These are phyloP conservation scores for Kluyveromyces dobzhanskii DNA, from an alignment of 805 yeast genomes.

Conservation along the genomic window DNA sequence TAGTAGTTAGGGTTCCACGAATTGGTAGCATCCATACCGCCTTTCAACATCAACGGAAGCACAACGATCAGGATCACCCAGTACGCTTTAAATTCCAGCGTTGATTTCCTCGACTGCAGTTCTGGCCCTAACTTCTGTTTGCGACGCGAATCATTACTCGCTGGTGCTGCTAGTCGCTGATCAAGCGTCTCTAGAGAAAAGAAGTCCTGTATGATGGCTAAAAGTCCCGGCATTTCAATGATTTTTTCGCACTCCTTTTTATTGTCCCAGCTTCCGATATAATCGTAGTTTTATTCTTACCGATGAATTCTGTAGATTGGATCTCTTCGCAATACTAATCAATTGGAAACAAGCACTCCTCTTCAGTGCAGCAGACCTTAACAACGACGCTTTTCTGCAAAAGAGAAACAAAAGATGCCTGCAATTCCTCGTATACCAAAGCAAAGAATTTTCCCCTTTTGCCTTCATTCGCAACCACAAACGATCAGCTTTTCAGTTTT, in stretches of 20 bases:
- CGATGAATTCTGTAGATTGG: too few relatives aligned
- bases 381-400: too few relatives aligned
- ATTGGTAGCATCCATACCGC: slow-evolving; percentile 75
- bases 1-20: slow-evolving; percentile 68
- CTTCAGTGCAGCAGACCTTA: too few relatives aligned
- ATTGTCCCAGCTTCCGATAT: too few relatives aligned
- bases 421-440: too few relatives aligned
- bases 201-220: slow-evolving; percentile 10
- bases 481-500: too few relatives aligned
- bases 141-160: slow-evolving; percentile 10
- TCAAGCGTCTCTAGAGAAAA: slow-evolving; percentile 23
- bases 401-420: too few relatives aligned
- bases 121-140: slow-evolving; percentile 9
- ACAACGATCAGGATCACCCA: slow-evolving; percentile 51
- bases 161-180: slow-evolving; percentile 18
- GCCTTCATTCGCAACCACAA: too few relatives aligned
- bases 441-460: too few relatives aligned
- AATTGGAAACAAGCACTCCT: too few relatives aligned
- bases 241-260: neutral
- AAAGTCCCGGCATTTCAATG: neutral
- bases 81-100: slow-evolving; percentile 69
- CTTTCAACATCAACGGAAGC: slow-evolving; percentile 75
- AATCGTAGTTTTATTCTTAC: too few relatives aligned
- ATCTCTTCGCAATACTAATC: too few relatives aligned
- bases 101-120: slow-evolving; percentile 47